These are phyloP conservation scores for Penicillium sp. DNA, from an alignment of 2,329 filamentous ascomycete species.

Conservation along the genomic window DNA sequence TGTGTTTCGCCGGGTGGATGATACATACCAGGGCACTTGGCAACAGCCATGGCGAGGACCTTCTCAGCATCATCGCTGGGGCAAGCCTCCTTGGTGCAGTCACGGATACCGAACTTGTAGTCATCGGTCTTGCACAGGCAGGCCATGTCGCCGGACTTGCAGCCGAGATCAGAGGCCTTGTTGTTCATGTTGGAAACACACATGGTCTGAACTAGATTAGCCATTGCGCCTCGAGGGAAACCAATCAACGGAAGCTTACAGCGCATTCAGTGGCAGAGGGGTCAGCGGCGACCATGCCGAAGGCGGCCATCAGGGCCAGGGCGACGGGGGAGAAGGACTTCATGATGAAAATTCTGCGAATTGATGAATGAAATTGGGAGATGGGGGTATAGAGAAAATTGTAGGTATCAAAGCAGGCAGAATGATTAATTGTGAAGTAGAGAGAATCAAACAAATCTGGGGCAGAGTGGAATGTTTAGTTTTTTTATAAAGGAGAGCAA, in stretches of 20 bases:
- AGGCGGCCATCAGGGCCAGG: slow-evolving; percentile 31
- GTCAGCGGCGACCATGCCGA: slow-evolving; percentile 28
- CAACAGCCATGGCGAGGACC: slow-evolving; percentile 36
- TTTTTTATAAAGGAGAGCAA: slow-evolving; percentile 21
- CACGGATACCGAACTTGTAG: slow-evolving; percentile 48
- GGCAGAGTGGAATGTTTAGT: slow-evolving; percentile 3
- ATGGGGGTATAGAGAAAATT: background rate
- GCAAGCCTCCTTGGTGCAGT: slow-evolving; percentile 49
- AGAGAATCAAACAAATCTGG: background rate
- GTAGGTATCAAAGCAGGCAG: background rate
- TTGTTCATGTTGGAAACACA: slow-evolving; percentile 49
- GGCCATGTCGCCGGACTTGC: slow-evolving; percentile 34
- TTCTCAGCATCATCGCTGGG: slow-evolving; percentile 36
- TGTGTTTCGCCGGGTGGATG: background rate
- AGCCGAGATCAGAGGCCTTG: slow-evolving; percentile 43
- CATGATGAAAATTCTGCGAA: slow-evolving; percentile 24
- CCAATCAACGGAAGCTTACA: slow-evolving; percentile 22
- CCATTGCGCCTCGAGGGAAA: background rate
- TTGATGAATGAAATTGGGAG: background rate
- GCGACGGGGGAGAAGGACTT: slow-evolving; percentile 33
- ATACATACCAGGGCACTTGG: slow-evolving; percentile 36
- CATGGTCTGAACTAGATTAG: slow-evolving; percentile 34
- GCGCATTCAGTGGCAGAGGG: slow-evolving; percentile 32
- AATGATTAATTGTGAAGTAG: background rate
- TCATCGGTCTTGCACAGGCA: slow-evolving; percentile 46